Conservation (phyloP, 164 flowering plant species). For the Liriodendron chinense region DNA sequence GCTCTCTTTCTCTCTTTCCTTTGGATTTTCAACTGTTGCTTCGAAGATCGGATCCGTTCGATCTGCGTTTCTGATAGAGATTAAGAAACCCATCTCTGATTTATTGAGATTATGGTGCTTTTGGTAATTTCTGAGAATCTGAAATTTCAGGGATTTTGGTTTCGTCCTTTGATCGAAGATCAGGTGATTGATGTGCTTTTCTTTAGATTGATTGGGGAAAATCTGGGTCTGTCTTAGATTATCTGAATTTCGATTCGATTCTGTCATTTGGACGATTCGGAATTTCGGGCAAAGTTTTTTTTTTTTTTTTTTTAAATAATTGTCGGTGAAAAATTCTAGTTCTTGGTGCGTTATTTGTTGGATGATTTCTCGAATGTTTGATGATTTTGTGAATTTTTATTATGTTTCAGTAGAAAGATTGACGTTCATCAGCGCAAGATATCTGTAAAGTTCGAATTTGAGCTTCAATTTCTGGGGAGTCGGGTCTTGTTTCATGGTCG, state of each 20-base stretch:
- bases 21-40: not conserved
- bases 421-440: too few species aligned
- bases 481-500: too few species aligned
- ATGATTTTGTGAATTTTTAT: constrained; percentile 1
- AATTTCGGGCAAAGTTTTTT: too few species aligned
- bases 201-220: not conserved
- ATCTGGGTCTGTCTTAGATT: not conserved
- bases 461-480: too few species aligned
- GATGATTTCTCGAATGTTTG: not conserved
- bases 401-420: not conserved
- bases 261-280: not conserved
- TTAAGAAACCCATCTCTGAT: too few species aligned
- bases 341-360: too few species aligned
- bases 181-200: not conserved
- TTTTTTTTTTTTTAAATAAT: too few species aligned
- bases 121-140: not conserved
- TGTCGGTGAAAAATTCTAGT: too few species aligned
- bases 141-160: not conserved
- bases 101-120: not conserved
- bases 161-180: not conserved
- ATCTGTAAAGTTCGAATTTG: too few species aligned
- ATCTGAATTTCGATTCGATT: not conserved
- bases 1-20: constrained; percentile 1
- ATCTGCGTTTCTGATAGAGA: too few species aligned
- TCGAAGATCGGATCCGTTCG: too few species aligned